Evolutionary conservation across 495 filamentous ascomycete species (phyloP).

Genomic region (Platismatia glauca): DNA sequence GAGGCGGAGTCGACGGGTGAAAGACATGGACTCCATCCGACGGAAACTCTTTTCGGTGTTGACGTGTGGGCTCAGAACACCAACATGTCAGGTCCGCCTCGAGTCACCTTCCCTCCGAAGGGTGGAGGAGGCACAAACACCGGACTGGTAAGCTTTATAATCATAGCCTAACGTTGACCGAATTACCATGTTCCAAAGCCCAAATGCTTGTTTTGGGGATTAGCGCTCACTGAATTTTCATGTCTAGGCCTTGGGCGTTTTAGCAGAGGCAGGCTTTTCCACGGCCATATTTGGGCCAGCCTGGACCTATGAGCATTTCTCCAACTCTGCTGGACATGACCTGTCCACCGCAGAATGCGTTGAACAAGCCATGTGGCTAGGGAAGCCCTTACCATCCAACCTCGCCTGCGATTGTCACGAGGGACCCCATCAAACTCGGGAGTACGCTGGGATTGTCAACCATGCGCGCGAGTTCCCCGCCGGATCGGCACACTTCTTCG

Average conservation of each 20-base stretch:
- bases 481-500: slow-evolving; percentile 32
- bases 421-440: slow-evolving; percentile 10
- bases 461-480: slow-evolving; percentile 16
- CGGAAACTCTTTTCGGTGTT: slow-evolving; percentile 32
- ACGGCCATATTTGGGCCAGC: slow-evolving; percentile 37
- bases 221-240: slow-evolving; percentile 23
- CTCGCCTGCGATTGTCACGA: slow-evolving; percentile 15
- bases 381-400: slow-evolving; percentile 21
- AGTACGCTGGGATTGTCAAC: slow-evolving; percentile 4
- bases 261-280: slow-evolving; percentile 26
- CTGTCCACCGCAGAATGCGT: slow-evolving; percentile 24
- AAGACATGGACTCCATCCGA: slow-evolving; percentile 13
- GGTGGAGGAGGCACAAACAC: slow-evolving; percentile 18
- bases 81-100: slow-evolving; percentile 13
- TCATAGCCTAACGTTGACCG: slow-evolving; percentile 20
- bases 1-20: slow-evolving; percentile 24
- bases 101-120: slow-evolving; percentile 15
- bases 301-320: slow-evolving; percentile 39
- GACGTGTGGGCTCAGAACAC: slow-evolving; percentile 26
- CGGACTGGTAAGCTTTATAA: slow-evolving; percentile 13
- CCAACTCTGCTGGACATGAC: slow-evolving; percentile 6
- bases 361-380: slow-evolving; percentile 34
- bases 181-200: background rate
- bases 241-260: slow-evolving; percentile 29
- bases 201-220: background rate